Base-by-base conservation (phyloP, 768 basidiomycete species). In the Lactifluus piperatus region DNA sequence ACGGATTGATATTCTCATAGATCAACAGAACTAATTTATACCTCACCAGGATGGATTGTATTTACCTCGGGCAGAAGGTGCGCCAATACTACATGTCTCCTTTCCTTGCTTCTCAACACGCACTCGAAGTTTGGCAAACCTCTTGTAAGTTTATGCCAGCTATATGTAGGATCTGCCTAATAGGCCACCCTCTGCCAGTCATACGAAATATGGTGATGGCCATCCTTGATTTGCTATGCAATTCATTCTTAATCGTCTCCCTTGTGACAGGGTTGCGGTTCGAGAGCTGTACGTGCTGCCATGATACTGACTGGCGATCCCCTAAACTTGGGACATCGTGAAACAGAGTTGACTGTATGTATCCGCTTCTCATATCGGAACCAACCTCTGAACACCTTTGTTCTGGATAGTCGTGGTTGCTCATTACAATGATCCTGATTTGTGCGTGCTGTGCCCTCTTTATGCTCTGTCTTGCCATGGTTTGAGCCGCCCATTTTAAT, bases 21-120 rank as follows among this genome's bases (percentile, higher is more conserved):
- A 30, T 20, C 29, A 26, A 30, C 22, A 10, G 24, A 30, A 6
- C 46, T 29, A 26, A 50, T 24, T 6, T 24, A 45, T 22, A 20
- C 5, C 30, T 41, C 18, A 52, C 16, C 65, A 89, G 88, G 50
- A 86, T 95, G 88, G 94, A 97, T 75, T 93, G 88, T 82, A 91
- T 98, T 62, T 97, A 98, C 70, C 81, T 97, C 22, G 86, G 91
- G 5, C 94, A 97, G 72, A 97, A 97, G 81, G 87, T 85, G 39
- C 18, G 74, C 43, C 2, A 10, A n/a, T 47, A 20, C 18, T 9
- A 10, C 49, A 53, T 50, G 22, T 7, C 36, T 16, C n/a, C 2
- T 6, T 26, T n/a, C 32, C 7, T 45, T 54, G 43, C 59, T 36
- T n/a, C 55, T 46, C 22, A 52, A 32, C 5, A 16, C 24, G 20